These are phyloP conservation scores for Cydonia oblonga DNA, from an alignment of 331 rosid species.

Conservation along the genomic window DNA sequence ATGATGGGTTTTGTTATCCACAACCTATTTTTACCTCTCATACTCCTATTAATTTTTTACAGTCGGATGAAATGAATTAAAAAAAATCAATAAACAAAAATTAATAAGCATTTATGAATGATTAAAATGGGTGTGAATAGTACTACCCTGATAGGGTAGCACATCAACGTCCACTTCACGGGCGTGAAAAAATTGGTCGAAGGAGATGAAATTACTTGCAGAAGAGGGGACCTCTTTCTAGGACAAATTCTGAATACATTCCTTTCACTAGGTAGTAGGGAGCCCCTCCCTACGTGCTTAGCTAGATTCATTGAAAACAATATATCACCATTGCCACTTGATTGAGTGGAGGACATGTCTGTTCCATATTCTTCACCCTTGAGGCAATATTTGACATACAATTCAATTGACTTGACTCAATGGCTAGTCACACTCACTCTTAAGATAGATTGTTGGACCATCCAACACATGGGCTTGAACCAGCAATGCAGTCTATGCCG, in stretches of 20 bases:
- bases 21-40: too few species aligned
- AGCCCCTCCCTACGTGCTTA: conserved; percentile 1
- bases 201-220: neutral
- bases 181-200: neutral
- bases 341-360: neutral
- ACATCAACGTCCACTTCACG: neutral
- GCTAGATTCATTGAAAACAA: neutral
- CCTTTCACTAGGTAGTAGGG: conserved; percentile 8
- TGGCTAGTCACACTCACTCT: neutral
- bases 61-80: too few species aligned
- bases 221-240: conserved; percentile 6
- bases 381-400: neutral
- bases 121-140: too few species aligned
- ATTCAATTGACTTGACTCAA: neutral
- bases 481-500: neutral
- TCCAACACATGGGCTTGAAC: neutral
- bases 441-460: conserved; percentile 11
- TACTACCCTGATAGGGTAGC: neutral
- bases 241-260: neutral
- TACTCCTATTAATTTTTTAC: too few species aligned
- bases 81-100: too few species aligned
- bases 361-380: neutral
- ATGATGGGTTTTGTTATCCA: too few species aligned
- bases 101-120: fast-evolving
- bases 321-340: neutral